phyloP scores from a whole-genome alignment of 2,329 filamentous ascomycete species.

The Penicillium sp. region DNA sequence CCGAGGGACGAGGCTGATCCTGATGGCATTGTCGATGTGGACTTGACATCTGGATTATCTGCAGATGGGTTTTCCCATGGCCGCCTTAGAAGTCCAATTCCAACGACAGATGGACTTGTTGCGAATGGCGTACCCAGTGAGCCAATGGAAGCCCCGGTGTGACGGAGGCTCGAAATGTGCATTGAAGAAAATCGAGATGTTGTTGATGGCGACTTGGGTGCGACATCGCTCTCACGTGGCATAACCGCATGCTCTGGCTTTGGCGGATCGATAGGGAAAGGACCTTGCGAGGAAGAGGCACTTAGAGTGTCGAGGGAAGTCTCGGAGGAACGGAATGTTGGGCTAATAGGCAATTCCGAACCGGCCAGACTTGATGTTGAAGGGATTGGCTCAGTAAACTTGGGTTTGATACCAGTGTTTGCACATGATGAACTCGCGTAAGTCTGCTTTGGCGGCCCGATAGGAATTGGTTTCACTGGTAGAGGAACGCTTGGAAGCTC shows the following conservation, averaged over 20 bases:
- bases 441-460: not conserved
- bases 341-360: constrained; percentile 17
- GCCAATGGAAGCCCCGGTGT: not conserved
- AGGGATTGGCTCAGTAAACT: not conserved
- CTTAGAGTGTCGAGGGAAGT: not conserved
- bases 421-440: not conserved
- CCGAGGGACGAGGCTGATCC: not conserved
- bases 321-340: not conserved
- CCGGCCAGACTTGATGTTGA: constrained; percentile 7
- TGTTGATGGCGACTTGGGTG: not conserved
- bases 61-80: not conserved
- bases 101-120: not conserved
- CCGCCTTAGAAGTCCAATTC: constrained; percentile 1
- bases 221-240: not conserved
- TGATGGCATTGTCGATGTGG: not conserved
- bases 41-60: not conserved
- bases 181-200: not conserved
- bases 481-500: not conserved
- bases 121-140: not conserved
- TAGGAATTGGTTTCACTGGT: not conserved
- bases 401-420: not conserved
- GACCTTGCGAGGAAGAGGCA: not conserved
- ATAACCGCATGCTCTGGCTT: not conserved
- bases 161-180: not conserved
- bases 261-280: not conserved